Conservation (phyloP, 2,329 filamentous ascomycete genomes). For the Penicillium frequentans region DNA sequence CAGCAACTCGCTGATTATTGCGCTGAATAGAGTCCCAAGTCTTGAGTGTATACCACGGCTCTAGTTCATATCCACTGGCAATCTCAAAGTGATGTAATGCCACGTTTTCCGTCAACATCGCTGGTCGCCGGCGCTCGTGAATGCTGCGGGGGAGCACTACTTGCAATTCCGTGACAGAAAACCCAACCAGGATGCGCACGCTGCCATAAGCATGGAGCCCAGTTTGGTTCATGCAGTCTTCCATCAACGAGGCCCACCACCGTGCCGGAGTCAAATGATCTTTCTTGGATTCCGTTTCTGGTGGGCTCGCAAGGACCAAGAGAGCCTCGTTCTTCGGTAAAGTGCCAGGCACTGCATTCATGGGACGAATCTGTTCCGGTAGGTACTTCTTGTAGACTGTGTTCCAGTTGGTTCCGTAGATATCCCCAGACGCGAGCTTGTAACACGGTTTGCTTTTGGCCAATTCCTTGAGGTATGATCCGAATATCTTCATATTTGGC, state of each 20-base stretch:
- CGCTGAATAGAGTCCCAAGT: conserved; percentile 24
- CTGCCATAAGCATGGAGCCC: conserved; percentile 75
- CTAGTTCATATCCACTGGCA: conserved; percentile 42
- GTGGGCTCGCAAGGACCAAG: conserved; percentile 69
- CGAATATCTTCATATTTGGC: conserved; percentile 60
- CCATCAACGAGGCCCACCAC: conserved; percentile 58
- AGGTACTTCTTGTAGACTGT: conserved; percentile 42
- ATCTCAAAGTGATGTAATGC: conserved; percentile 52
- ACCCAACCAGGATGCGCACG: conserved; percentile 76
- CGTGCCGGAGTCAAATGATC: conserved; percentile 53
- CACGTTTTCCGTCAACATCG: conserved; percentile 60
- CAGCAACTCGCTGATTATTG: conserved; percentile 28
- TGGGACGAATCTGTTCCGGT: conserved; percentile 50
- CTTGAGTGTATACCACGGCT: conserved; percentile 22
- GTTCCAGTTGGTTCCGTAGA: conserved; percentile 58
- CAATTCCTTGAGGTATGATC: conserved; percentile 61
- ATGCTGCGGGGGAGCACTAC: conserved; percentile 62
- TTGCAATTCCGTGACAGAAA: conserved; percentile 60
- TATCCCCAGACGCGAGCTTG: conserved; percentile 53
- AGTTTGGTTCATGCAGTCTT: conserved; percentile 56
- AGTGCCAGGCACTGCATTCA: conserved; percentile 24
- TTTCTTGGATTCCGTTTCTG: conserved; percentile 52
- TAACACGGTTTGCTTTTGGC: conserved; percentile 49
- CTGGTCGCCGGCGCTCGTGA: conserved; percentile 55
- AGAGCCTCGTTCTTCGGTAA: conserved; percentile 68